Evolutionary conservation across 2,329 filamentous ascomycete species (phyloP).

Genomic region (Penicillium olsonii): DNA sequence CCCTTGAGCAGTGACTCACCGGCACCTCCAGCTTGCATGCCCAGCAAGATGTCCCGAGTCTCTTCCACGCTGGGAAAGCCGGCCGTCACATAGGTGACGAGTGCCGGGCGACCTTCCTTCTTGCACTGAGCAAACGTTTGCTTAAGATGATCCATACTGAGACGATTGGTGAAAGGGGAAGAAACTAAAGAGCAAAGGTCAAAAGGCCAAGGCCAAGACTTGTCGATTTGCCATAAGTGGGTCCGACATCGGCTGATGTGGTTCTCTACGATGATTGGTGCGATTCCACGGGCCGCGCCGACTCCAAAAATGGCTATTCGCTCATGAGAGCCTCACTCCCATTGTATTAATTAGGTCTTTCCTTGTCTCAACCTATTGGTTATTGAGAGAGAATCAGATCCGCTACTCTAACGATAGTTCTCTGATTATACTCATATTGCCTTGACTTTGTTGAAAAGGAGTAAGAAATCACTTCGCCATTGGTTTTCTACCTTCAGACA

Average conservation of each 20-base stretch:
- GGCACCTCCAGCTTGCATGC: constrained; percentile 88
- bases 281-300: background rate
- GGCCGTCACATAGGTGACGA: constrained; percentile 95
- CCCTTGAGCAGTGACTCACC: constrained; percentile 56
- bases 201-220: background rate
- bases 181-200: background rate
- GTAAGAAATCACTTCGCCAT: too few relatives aligned
- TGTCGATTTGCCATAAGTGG: background rate
- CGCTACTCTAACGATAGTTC: too few relatives aligned
- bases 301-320: too few relatives aligned
- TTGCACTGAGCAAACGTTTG: constrained; percentile 60
- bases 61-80: constrained; percentile 83
- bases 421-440: too few relatives aligned
- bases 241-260: background rate
- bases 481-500: too few relatives aligned
- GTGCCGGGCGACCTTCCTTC: constrained; percentile 66
- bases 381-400: too few relatives aligned
- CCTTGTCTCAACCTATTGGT: too few relatives aligned
- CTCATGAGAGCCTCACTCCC: too few relatives aligned
- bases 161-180: background rate
- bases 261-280: background rate
- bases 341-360: too few relatives aligned
- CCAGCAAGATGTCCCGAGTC: constrained; percentile 80
- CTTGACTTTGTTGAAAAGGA: too few relatives aligned
- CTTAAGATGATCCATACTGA: background rate